These are phyloP conservation scores for Solanum corneliomulleri DNA, from an alignment of 257 asterid species.

Conservation along the genomic window DNA sequence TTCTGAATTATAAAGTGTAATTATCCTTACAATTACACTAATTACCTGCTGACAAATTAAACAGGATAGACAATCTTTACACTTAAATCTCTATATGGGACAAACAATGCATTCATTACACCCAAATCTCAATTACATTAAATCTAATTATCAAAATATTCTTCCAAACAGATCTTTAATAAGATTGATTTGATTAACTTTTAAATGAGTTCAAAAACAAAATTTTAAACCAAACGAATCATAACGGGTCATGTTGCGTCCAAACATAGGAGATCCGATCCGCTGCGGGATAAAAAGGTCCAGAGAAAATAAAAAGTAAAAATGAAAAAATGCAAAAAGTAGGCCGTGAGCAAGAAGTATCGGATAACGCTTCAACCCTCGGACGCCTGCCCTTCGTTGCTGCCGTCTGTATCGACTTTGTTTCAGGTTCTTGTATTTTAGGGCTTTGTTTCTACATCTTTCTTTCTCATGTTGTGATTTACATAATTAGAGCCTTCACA, in stretches of 20 bases:
- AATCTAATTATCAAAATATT: no score
- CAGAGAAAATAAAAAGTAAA: not conserved
- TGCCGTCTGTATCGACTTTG: not conserved
- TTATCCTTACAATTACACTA: no score
- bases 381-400: not conserved
- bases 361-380: not conserved
- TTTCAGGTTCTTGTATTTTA: not conserved
- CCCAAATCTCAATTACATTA: no score
- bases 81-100: no score
- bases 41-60: no score
- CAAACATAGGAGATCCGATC: not conserved
- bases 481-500: not conserved
- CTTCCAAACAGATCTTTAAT: no score
- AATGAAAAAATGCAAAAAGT: not conserved
- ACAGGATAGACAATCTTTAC: no score
- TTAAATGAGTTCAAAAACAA: no score
- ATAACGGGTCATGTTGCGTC: not conserved
- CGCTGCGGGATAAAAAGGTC: not conserved
- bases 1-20: no score
- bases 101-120: no score
- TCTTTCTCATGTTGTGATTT: not conserved
- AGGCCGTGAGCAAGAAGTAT: not conserved
- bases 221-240: not conserved
- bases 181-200: no score
- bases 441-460: not conserved